phyloP scores from a whole-genome alignment of 257 asterid species.

The Penstemon eatonii region DNA sequence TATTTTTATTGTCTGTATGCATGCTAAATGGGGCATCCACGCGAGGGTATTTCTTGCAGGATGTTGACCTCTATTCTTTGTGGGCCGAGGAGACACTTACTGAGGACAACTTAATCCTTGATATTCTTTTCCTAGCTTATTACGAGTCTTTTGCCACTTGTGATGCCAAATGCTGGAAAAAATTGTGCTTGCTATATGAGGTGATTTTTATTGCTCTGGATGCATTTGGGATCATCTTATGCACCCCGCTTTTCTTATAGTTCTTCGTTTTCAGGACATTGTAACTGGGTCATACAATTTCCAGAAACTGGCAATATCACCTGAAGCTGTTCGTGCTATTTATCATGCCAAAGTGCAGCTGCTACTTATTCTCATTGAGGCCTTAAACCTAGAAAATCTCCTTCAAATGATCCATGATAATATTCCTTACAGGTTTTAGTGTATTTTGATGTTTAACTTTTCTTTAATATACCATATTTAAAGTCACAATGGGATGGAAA shows the following conservation, averaged over 20 bases:
- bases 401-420: constrained; percentile 92
- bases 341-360: constrained; percentile 82
- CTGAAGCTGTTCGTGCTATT: constrained; percentile 64
- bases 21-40: constrained; percentile 15
- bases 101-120: constrained; percentile 84
- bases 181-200: constrained; percentile 71
- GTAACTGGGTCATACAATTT: constrained; percentile 68
- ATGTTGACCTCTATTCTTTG: constrained; percentile 64
- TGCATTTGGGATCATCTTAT: constrained; percentile 25
- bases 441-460: constrained; percentile 15
- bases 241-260: constrained; percentile 22
- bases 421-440: constrained; percentile 74
- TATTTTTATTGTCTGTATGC: constrained; percentile 10
- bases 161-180: constrained; percentile 77
- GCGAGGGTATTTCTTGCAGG: constrained; percentile 47
- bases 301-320: constrained; percentile 72
- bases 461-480: constrained; percentile 13
- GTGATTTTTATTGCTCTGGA: constrained; percentile 41
- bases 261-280: constrained; percentile 55
- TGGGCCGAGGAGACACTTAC: constrained; percentile 93
- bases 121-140: constrained; percentile 76
- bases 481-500: constrained; percentile 5
- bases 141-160: constrained; percentile 73
- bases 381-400: constrained; percentile 82
- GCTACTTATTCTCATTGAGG: constrained; percentile 79